Evolutionary conservation across 2,329 filamentous ascomycete genomes (phyloP), one percentile per base, ranked within the genome.

Genomic region (Rachicladosporium sp.): DNA sequence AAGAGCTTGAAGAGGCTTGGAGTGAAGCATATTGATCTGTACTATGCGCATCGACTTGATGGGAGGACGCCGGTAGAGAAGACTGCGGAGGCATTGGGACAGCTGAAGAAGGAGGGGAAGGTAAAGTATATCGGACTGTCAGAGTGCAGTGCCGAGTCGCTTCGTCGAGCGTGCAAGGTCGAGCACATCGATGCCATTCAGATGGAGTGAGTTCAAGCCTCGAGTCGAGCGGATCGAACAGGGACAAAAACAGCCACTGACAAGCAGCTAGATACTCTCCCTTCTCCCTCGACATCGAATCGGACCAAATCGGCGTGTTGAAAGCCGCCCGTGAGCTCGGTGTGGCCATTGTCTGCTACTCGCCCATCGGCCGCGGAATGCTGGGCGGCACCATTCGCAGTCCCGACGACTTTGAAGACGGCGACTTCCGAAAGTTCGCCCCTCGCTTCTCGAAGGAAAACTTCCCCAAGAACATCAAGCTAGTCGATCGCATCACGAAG

Each of bases 201-300:
- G 50, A 60, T 74, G 31, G 71, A 77, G 50, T 59, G 23, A 27
- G 54, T 43, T 56, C 53, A 32, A 39, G 23, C 13, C 36, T 39
- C n/a, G 15, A 13, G n/a, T 12, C 10, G 11, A 4, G 10, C 37
- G n/a, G 4, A 19, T 6, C 10, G 23, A 7, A 21, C 37, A 21
- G 8, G 12, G 19, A 13, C 8, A 8, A 30, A 30, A n/a, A 11
- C 8, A 31, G 7, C 15, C 19, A 13, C 7, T 19, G n/a, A 30
- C 38, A 29, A 15, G 30, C 31, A 29, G 8, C 21, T 12, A 41
- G 39, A 7, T 74, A 72, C 55, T 67, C 58, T 12, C 67, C 67
- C 0, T 76, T 70, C 52, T 56, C 64, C 2, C 63, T 79, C 27
- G 70, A 76, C 31, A 74, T 82, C 44, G 78, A 83, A 51, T 66